Conservation (phyloP, 2,329 filamentous ascomycete genomes). For the Diplodia intermedia region DNA sequence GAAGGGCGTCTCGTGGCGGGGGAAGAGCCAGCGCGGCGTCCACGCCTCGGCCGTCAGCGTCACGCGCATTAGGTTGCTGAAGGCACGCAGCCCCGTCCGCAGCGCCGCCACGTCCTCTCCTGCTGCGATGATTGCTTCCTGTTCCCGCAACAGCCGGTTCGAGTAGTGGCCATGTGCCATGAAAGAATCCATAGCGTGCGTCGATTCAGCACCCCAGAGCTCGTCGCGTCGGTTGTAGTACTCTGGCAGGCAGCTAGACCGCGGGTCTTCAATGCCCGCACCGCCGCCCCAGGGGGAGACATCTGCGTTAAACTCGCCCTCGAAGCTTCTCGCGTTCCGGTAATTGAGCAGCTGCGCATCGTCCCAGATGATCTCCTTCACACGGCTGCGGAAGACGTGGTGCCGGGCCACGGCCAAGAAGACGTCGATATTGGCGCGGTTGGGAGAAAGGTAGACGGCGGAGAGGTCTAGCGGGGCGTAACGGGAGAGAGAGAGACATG, state of each 20-base stretch:
- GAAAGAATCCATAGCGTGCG: neutral
- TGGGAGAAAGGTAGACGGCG: constrained; percentile 53
- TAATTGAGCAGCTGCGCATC: constrained; percentile 43
- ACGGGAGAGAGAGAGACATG: neutral
- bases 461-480: constrained; percentile 39
- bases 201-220: neutral
- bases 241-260: neutral
- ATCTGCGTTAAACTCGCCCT: neutral
- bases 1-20: constrained; percentile 53
- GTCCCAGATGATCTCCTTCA: constrained; percentile 53
- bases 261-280: neutral
- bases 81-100: constrained; percentile 43
- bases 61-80: constrained; percentile 48
- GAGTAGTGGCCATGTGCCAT: constrained; percentile 37
- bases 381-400: constrained; percentile 40
- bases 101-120: constrained; percentile 44
- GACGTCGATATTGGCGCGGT: constrained; percentile 49
- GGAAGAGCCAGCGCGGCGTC: constrained; percentile 44
- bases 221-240: neutral
- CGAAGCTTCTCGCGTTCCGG: constrained; percentile 34
- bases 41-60: constrained; percentile 52
- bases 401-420: constrained; percentile 49
- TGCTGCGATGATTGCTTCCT: constrained; percentile 42
- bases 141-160: constrained; percentile 43
- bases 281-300: neutral